Conservation (phyloP, 164 flowering plant species). For the Umbellularia californica region DNA sequence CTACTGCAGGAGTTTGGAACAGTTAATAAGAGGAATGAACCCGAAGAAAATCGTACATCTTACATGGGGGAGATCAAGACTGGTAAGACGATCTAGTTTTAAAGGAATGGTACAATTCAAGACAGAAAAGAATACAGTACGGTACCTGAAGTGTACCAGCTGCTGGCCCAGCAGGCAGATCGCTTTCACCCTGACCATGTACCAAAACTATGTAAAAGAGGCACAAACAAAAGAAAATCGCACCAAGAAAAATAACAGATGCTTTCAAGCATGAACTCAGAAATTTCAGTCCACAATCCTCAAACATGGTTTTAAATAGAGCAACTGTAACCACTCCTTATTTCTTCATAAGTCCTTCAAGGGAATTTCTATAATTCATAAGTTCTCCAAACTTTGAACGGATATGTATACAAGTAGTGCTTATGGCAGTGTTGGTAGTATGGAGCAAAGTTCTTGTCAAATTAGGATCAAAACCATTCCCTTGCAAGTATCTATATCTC, state of each 20-base stretch:
- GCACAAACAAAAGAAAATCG: background rate
- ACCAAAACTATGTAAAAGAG: background rate
- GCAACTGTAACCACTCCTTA: background rate
- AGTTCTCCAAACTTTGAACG: too few species aligned
- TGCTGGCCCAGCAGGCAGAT: conserved; percentile 56
- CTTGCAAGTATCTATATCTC: too few species aligned
- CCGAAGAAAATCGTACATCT: background rate
- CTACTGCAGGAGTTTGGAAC: conserved; percentile 52
- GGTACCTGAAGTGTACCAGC: conserved; percentile 83
- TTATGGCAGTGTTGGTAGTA: too few species aligned
- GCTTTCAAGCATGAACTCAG: background rate
- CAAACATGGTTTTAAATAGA: too few species aligned
- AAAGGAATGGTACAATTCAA: background rate
- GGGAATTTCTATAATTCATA: too few species aligned
- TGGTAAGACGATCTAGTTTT: background rate
- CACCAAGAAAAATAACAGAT: background rate
- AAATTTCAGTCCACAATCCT: too few species aligned
- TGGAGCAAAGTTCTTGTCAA: too few species aligned
- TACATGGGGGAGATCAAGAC: background rate
- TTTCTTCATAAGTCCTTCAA: too few species aligned
- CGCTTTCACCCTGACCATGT: conserved; percentile 84
- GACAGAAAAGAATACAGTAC: background rate
- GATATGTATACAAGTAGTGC: too few species aligned
- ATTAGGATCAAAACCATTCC: too few species aligned
- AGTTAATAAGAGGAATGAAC: conserved; percentile 3